phyloP scores from a whole-genome alignment of 495 filamentous ascomycete genomes.

The Aspergillus bridgeri region DNA sequence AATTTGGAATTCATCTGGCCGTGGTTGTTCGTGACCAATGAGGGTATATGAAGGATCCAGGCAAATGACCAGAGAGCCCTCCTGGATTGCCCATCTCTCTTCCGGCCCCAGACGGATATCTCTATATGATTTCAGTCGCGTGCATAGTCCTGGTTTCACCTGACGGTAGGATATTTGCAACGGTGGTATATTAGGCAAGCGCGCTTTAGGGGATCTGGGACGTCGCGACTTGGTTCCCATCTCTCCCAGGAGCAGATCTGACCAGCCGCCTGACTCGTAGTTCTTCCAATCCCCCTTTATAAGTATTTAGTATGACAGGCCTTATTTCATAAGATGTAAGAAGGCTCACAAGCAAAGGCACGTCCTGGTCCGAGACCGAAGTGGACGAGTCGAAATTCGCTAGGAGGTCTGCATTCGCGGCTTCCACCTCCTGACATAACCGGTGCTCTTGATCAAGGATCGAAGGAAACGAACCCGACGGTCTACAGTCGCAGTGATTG shows the following conservation, averaged over 20 bases:
- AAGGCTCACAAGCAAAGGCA: slow-evolving; percentile 15
- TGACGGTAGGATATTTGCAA: slow-evolving; percentile 9
- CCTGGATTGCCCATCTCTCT: slow-evolving; percentile 28
- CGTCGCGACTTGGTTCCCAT: not conserved
- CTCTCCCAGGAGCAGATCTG: not conserved
- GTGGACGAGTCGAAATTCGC: not conserved
- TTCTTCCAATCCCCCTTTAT: not conserved
- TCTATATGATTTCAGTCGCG: slow-evolving; percentile 22
- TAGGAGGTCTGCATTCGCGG: slow-evolving; percentile 3
- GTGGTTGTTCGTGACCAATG: slow-evolving; percentile 8
- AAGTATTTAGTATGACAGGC: not conserved
- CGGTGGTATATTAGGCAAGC: not conserved
- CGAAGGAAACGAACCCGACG: not conserved
- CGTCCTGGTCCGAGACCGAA: slow-evolving; percentile 9
- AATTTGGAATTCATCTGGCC: slow-evolving; percentile 27
- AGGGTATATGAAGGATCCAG: slow-evolving; percentile 25
- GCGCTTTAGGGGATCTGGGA: not conserved
- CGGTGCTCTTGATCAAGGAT: not conserved
- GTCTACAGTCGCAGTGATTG: not conserved
- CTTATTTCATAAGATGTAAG: not conserved
- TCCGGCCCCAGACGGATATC: slow-evolving; percentile 23
- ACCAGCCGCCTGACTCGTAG: not conserved
- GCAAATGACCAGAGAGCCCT: slow-evolving; percentile 31
- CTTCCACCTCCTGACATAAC: not conserved
- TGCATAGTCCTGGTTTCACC: slow-evolving; percentile 16